Evolutionary conservation across 768 basidiomycete genomes (phyloP), one percentile per base, ranked within the genome.

Genomic region (Macrolepiota fuliginosa): DNA sequence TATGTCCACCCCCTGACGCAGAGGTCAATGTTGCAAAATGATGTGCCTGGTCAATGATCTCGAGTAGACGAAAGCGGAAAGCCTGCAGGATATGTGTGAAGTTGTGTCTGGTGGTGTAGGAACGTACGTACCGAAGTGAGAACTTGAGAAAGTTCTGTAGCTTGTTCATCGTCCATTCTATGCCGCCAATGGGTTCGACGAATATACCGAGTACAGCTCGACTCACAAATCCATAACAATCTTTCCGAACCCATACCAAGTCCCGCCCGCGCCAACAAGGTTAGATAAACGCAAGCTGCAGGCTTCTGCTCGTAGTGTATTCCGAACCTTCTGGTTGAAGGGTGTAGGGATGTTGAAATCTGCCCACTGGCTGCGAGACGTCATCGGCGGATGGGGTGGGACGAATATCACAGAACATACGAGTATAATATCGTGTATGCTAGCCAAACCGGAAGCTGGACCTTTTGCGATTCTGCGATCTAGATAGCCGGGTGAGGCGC

Each of bases 221-320:
- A 67, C 67, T 69, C 69, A 93, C 94, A 96, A 85, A 57, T 89
- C 88, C 78, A 89, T 90, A 62, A 96, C 86, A 64, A 87, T 85
- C 71, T 88, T 88, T 13, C 95, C 95, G 72, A 95, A 95, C 3
- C 89, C 90, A 72, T 97, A 98, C 95, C 96, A 98, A 67, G 87
- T 75, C 2, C 93, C 92, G 2, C 92, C 92, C 11, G 89, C 87
- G 7, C 95, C 96, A 9, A 96, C 93, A 7, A 96, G 84, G 47
- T 81, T 83, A 10, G 91, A 85, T 5, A 98, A 80, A 63, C 85
- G 88, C 56, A 98, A 95, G 65, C 90, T 92, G 22, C 85, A 83
- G 10, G 96, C 81, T 58, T 96, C 94, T 19, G 96, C 95, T 68
- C 89, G 92, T 56, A 98, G 80, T 1, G 95, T 96, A 64, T 94